Percentiles rank a stretch among this genome's conserved stretches.
Conservation (phyloP, 106 monocot species). For the Platanthera guangdongensis region DNA sequence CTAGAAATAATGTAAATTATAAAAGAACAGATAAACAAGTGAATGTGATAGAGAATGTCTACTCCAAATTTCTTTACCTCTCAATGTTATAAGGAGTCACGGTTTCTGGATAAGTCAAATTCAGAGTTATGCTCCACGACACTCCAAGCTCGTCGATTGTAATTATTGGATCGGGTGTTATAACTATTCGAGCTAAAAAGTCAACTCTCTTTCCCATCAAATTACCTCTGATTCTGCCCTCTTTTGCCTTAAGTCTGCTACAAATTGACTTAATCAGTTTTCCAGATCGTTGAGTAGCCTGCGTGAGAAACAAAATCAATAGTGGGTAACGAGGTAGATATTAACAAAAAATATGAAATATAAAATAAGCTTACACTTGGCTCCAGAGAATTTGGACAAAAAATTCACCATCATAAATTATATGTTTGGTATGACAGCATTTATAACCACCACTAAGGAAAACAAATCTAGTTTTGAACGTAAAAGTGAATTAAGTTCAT, state of each 20-base stretch:
- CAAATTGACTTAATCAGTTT: conserved; percentile 92
- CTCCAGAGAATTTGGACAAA: no score
- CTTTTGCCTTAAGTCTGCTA: conserved; percentile 95
- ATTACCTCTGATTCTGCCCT: conserved; percentile 95
- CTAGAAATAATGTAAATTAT: no score
- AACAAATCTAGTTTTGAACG: no score
- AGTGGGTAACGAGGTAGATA: background rate
- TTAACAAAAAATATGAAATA: background rate
- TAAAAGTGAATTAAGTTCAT: no score
- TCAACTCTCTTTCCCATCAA: conserved; percentile 97
- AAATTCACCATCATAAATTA: no score
- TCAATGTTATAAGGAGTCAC: conserved; percentile 96
- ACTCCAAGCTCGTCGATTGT: conserved; percentile 91
- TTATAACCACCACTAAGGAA: no score
- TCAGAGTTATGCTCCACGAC: conserved; percentile 90
- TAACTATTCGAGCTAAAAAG: conserved; percentile 86
- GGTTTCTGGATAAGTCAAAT: conserved; percentile 90
- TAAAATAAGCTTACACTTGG: conserved; percentile 60
- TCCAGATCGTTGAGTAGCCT: conserved; percentile 93
- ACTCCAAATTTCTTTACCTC: no score
- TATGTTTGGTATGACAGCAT: no score
- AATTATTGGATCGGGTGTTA: conserved; percentile 89
- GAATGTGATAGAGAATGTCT: background rate
- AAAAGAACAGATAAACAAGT: no score
- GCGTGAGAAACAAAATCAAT: conserved; percentile 10